Conservation (phyloP, 495 filamentous ascomycete species). For the Pseudomonodictys pantanalensis region DNA sequence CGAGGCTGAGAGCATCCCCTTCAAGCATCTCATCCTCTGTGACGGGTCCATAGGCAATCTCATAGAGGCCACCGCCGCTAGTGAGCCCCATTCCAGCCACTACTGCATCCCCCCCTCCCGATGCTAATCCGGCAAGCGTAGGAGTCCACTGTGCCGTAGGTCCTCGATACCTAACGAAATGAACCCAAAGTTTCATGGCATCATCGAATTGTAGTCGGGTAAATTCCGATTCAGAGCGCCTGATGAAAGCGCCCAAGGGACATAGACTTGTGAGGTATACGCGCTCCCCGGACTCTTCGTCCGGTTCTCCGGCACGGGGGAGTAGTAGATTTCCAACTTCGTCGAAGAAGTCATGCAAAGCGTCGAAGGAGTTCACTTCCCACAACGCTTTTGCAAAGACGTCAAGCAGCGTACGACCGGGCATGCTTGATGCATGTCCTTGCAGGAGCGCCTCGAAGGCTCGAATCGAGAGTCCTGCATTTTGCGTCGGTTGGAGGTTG, state of each 20-base stretch:
- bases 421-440: constrained; percentile 61
- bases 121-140: constrained; percentile 59
- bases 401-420: constrained; percentile 82
- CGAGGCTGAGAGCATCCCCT: constrained; percentile 57
- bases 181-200: constrained; percentile 70
- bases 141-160: constrained; percentile 72
- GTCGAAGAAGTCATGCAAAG: constrained; percentile 27
- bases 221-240: constrained; percentile 75
- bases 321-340: constrained; percentile 11
- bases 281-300: not conserved
- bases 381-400: constrained; percentile 79
- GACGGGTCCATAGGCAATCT: constrained; percentile 60
- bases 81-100: constrained; percentile 47
- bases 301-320: not conserved
- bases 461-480: constrained; percentile 53
- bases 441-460: constrained; percentile 64
- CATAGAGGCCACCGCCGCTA: constrained; percentile 13
- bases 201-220: constrained; percentile 75
- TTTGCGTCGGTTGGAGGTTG: constrained; percentile 10
- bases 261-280: constrained; percentile 57
- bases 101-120: constrained; percentile 68
- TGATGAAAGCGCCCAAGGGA: constrained; percentile 80
- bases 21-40: constrained; percentile 40
- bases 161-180: constrained; percentile 73
- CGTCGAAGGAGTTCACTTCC: constrained; percentile 60